A percentile compares a stretch with the other conserved stretches of the same genome.
These are phyloP conservation scores for Stephanodiscus minutulus DNA, from an alignment of 108 stramenopile genomes.

Conservation along the genomic window DNA sequence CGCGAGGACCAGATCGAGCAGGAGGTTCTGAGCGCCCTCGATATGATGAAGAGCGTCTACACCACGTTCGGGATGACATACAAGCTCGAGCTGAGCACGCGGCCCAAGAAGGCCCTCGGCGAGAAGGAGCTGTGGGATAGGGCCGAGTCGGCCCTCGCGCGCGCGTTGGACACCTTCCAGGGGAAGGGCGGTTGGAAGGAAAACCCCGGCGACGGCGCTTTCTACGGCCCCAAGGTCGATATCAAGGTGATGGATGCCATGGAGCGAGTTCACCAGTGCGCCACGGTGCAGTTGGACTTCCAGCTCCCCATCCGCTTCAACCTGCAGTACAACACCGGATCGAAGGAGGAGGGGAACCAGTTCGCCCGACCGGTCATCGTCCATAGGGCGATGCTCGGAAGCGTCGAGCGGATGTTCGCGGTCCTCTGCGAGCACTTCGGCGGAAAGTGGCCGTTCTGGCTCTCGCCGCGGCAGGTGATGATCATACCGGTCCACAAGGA, in stretches of 20 bases:
- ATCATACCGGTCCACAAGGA: conserved; percentile 94
- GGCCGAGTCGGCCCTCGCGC: conserved; percentile 89
- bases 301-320: conserved; percentile 99
- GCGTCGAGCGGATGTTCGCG: conserved; percentile 99
- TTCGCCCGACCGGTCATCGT: conserved; percentile 97
- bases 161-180: conserved; percentile 94
- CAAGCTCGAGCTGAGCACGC: conserved; percentile 97
- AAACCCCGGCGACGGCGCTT: conserved; percentile 99
- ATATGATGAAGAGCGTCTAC: conserved; percentile 98
- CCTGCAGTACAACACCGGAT: conserved; percentile 88
- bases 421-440: conserved; percentile 99
- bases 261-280: conserved; percentile 99
- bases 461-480: conserved; percentile 97
- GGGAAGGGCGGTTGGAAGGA: conserved; percentile 95
- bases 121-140: conserved; percentile 93
- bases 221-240: conserved; percentile 99
- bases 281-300: conserved; percentile 99
- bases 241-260: conserved; percentile 99
- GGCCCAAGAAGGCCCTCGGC: conserved; percentile 98
- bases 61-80: conserved; percentile 98
- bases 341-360: conserved; percentile 80
- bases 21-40: conserved; percentile 92
- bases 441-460: conserved; percentile 99
- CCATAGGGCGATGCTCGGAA: conserved; percentile 99
- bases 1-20: conserved; percentile 95